Conservation (phyloP, 306 rosid species). For the Canavalia ensiformis region DNA sequence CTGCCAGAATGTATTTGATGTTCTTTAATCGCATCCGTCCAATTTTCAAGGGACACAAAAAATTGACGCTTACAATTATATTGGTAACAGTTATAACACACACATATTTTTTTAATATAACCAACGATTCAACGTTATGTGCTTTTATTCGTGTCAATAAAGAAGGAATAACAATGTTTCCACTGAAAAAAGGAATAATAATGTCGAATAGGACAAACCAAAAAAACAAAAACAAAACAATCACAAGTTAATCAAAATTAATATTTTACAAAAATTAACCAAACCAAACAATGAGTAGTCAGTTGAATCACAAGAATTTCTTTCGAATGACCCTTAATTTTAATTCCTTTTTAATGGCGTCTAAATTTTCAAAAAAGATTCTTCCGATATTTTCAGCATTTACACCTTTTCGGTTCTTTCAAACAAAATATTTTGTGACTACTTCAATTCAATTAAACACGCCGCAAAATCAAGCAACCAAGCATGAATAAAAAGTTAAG, state of each 20-base stretch:
- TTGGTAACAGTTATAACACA: background rate
- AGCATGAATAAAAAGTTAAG: background rate
- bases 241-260: background rate
- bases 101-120: slow-evolving; percentile 11
- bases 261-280: background rate
- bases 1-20: slow-evolving; percentile 30
- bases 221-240: slow-evolving; percentile 1
- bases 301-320: background rate
- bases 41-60: background rate
- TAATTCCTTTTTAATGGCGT: background rate
- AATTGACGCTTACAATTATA: background rate
- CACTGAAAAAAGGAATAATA: slow-evolving; percentile 30
- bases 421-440: background rate
- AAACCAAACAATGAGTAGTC: background rate
- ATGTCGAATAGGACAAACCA: slow-evolving; percentile 7
- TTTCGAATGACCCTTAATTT: background rate
- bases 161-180: slow-evolving; percentile 25
- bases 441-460: background rate
- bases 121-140: background rate
- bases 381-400: background rate
- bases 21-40: slow-evolving; percentile 20
- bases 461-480: background rate
- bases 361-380: background rate
- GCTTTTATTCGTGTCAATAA: slow-evolving; percentile 31
- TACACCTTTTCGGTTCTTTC: background rate